These are phyloP conservation scores for Jacaranda copaia DNA, from an alignment of 257 asterid species.

Conservation along the genomic window DNA sequence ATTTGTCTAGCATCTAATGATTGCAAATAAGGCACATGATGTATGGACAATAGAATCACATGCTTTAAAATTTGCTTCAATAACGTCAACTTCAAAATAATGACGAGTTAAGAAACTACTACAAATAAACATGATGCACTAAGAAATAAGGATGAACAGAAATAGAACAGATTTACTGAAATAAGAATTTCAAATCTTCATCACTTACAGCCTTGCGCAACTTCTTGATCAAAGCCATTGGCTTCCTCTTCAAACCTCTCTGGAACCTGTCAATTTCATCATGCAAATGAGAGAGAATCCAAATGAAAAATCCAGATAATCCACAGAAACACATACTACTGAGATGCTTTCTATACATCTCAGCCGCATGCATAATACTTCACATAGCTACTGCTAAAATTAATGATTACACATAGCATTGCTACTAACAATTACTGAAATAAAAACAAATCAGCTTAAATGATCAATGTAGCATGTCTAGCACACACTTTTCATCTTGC, in stretches of 20 bases:
- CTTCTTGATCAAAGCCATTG: slow-evolving; percentile 87
- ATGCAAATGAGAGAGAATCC: neutral
- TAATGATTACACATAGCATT: neutral
- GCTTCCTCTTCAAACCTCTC: slow-evolving; percentile 94
- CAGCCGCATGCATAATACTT: neutral
- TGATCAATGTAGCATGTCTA: neutral
- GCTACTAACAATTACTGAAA: neutral
- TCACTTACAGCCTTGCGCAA: slow-evolving; percentile 63
- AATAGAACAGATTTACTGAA: neutral
- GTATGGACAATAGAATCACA: neutral
- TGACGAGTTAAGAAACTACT: neutral
- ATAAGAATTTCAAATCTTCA: neutral
- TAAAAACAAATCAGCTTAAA: neutral
- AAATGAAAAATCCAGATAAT: neutral
- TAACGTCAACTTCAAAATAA: neutral
- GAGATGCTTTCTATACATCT: neutral
- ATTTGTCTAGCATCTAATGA: too few relatives aligned
- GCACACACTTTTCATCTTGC: neutral
- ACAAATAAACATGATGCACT: too few relatives aligned
- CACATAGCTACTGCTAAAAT: neutral
- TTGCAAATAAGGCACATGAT: neutral
- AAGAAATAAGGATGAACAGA: neutral
- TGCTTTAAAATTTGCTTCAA: neutral
- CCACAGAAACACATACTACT: neutral
- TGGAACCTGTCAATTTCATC: slow-evolving; percentile 55